Base-by-base conservation (phyloP, 2,329 filamentous ascomycete species). In the Aspergillus piperis region DNA sequence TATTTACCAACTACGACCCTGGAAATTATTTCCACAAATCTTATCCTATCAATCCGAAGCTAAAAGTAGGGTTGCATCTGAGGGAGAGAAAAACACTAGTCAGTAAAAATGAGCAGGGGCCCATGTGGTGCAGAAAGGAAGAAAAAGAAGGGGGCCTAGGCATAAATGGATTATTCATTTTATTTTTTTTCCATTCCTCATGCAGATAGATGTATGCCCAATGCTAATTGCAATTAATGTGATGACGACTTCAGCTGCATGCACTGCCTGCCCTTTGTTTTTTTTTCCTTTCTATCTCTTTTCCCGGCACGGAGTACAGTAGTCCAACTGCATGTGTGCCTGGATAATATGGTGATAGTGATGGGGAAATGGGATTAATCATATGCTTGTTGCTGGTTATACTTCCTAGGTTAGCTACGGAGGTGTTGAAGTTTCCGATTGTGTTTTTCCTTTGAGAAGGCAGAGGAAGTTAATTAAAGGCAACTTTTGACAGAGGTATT, bases 301-400 rank as follows among this genome's bases (percentile, higher is more conserved):
- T 36, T 36, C 32, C 32, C 41, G 47, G 47, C 15, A 49, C 47
- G 47, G 47, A 49, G 47, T 23, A 49, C 47, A 49, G 47, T 49
- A 49, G 47, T 49, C 47, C 47, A 49, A 49, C 25, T 49, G 47
- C 47, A 49, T n/a, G 47, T 49, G n/a, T 49, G 19, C 23, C 19
- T 48, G 21, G 19, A 27, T 49, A 36, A 36, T 36, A 36, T 36
- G 32, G 13, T 27, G 23, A 15, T 30, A 17, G 21, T 21, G 10
- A 21, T 48, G 25, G 25, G 7, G 27, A 4, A 8, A 11, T 5
- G 27, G 8, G 17, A 19, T 42, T 10, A 19, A 23, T 44, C 8
- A 44, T 42, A 36, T 36, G 32, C 32, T 36, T 36, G 32, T 11
- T 36, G 32, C 32, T 36, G 11, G 32, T 11, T 36, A 30, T 36